phyloP scores from a whole-genome alignment of 1,139 yeast genomes.

The Pneumocystis sp. region DNA sequence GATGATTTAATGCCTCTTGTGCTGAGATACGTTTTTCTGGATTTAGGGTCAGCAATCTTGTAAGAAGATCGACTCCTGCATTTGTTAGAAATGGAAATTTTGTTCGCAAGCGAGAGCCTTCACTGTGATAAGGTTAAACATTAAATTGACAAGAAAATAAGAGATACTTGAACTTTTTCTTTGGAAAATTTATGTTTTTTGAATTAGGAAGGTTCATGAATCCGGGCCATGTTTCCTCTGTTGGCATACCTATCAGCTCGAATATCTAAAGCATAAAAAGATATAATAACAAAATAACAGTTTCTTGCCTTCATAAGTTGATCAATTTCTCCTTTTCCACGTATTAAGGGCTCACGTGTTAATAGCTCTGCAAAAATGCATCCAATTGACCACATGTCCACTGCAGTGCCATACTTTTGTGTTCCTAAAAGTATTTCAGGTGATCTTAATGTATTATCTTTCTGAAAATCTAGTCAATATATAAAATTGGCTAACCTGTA shows the following conservation, averaged over 20 bases:
- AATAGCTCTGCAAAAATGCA: slow-evolving; percentile 45
- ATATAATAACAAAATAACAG: slow-evolving; percentile 9
- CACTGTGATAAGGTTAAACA: background rate
- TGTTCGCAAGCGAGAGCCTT: slow-evolving; percentile 12
- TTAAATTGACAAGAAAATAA: background rate
- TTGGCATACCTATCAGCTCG: slow-evolving; percentile 15
- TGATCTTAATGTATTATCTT: slow-evolving; percentile 18
- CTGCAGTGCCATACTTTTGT: slow-evolving; percentile 39
- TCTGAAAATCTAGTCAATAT: background rate
- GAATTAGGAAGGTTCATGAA: slow-evolving; percentile 17
- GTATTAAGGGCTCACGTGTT: slow-evolving; percentile 38
- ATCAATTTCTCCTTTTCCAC: slow-evolving; percentile 41
- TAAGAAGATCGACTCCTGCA: slow-evolving; percentile 46
- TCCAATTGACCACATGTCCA: slow-evolving; percentile 46
- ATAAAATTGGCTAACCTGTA: slow-evolving; percentile 8
- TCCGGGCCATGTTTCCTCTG: slow-evolving; percentile 18
- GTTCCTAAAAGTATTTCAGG: slow-evolving; percentile 42
- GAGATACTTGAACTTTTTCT: background rate
- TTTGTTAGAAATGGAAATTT: slow-evolving; percentile 13
- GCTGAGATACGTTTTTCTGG: slow-evolving; percentile 73
- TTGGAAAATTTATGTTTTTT: slow-evolving; percentile 12
- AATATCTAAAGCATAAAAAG: slow-evolving; percentile 5
- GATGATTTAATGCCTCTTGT: slow-evolving; percentile 54
- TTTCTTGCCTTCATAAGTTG: slow-evolving; percentile 39
- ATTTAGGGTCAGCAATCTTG: slow-evolving; percentile 59